Conservation (phyloP, 106 monocot species). For the Platanthera zijinensis region DNA sequence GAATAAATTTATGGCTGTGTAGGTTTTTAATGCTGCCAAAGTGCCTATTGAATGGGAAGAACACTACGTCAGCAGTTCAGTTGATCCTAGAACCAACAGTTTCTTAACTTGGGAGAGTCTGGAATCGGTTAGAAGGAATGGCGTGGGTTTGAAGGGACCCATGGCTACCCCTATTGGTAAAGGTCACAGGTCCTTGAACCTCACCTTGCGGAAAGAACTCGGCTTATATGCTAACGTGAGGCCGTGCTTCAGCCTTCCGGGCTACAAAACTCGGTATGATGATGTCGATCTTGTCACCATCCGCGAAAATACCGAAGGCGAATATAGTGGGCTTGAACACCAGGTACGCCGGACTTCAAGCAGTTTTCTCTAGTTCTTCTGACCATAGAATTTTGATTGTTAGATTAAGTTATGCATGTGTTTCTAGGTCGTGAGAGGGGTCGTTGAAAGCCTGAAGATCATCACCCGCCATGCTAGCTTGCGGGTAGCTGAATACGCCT, state of each 20-base stretch:
- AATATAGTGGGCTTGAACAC: conserved; percentile 95
- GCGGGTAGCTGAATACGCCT: conserved; percentile 96
- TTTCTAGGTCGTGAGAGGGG: conserved; percentile 82
- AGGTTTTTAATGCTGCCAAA: conserved; percentile 78
- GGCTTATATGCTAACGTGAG: conserved; percentile 87
- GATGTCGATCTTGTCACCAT: conserved; percentile 86
- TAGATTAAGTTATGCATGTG: background rate
- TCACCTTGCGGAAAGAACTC: conserved; percentile 83
- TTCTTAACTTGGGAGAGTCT: conserved; percentile 90
- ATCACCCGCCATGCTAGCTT: conserved; percentile 92
- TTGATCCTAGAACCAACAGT: conserved; percentile 85
- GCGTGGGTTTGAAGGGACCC: conserved; percentile 87
- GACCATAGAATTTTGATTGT: background rate
- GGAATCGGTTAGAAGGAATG: conserved; percentile 79
- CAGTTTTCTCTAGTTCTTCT: background rate
- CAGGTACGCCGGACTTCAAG: conserved; percentile 33
- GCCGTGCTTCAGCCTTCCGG: conserved; percentile 76
- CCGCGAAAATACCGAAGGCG: conserved; percentile 93
- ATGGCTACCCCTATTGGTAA: conserved; percentile 99
- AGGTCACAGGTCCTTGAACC: conserved; percentile 86
- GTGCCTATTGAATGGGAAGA: conserved; percentile 91
- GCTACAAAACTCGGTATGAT: conserved; percentile 87
- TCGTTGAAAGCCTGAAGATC: conserved; percentile 93
- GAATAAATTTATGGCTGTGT: background rate
- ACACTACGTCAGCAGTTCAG: conserved; percentile 71